Evolutionary conservation across 768 basidiomycete genomes (phyloP).

Genomic region (Leccinum variicolor): DNA sequence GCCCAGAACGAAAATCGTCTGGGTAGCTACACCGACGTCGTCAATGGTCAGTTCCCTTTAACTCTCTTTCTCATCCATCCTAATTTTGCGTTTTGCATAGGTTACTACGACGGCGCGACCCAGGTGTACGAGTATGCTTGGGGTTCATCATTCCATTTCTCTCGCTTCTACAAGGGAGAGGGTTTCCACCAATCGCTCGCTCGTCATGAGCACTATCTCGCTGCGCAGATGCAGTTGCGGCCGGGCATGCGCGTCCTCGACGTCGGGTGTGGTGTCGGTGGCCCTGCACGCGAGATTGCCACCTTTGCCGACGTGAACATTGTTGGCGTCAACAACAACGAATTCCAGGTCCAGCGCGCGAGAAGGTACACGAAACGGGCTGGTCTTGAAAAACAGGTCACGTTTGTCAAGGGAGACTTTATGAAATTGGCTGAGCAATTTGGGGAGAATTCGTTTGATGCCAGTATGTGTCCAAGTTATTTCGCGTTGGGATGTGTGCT

Average conservation of each 20-base stretch:
- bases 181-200: conserved; percentile 67
- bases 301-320: conserved; percentile 84
- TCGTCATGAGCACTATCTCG: conserved; percentile 97
- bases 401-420: conserved; percentile 91
- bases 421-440: conserved; percentile 93
- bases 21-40: conserved; percentile 85
- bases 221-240: conserved; percentile 76
- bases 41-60: conserved; percentile 65
- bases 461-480: conserved; percentile 51
- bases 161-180: conserved; percentile 93
- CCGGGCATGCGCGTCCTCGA: conserved; percentile 96
- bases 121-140: conserved; percentile 94
- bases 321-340: conserved; percentile 93
- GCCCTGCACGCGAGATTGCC: conserved; percentile 94
- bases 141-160: conserved; percentile 93
- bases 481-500: neutral
- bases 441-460: conserved; percentile 91
- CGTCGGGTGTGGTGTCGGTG: conserved; percentile 97
- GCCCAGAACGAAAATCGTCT: conserved; percentile 70
- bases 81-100: conserved; percentile 34
- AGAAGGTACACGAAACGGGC: conserved; percentile 74
- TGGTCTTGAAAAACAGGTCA: conserved; percentile 72
- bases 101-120: conserved; percentile 97
- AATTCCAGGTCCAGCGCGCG: conserved; percentile 90
- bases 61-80: neutral